Evolutionary conservation across 2,329 filamentous ascomycete species (phyloP), one percentile per base, ranked within the genome.

Genomic region (Xylariaceae sp.): DNA sequence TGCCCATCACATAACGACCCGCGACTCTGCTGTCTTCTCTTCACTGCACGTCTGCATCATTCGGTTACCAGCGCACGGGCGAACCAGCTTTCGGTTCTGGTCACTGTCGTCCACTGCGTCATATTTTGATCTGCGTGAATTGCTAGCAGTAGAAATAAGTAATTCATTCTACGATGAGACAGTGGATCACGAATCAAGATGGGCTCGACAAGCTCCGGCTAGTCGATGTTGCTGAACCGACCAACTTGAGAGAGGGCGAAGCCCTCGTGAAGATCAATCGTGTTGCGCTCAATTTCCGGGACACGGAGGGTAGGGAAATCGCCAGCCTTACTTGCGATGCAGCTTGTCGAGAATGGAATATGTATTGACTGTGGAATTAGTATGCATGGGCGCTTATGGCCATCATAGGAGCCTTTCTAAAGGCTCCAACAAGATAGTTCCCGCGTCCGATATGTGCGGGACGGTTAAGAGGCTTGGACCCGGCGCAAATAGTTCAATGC

Each of bases 401-500:
- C 84, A 89, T 68, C 83, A 88, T 71, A 76, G 78, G 59, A 75
- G 76, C 4, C 70, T 82, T 42, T 54, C 67, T 13, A 58, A 66
- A 40, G 62, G 31, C 28, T 14, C 71, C 53, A 56, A 66, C 47
- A 48, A 74, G 50, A 61, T 88, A 12, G 81, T 89, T 1, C 84
- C 85, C 1, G 86, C 82, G 67, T 87, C 84, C 18, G 87, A 90
- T 68, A 87, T 87, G 76, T 87, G 84, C 69, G 87, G 86, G 42
- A 75, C 75, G 9, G 73, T 89, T 42, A 71, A 80, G 2, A 66
- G 75, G 13, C 60, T 79, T 31, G 79, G 80, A 33, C 65, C 73
- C 16, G 72, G 70, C n/a, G 70, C 73, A 10, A 64, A 68, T 2
- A 70, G 71, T 6, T 42, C 56, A 5, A 60, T 62, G 33, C 81